Conservation (phyloP, 2,329 filamentous ascomycete genomes). For the Westerdykella aurantiaca region DNA sequence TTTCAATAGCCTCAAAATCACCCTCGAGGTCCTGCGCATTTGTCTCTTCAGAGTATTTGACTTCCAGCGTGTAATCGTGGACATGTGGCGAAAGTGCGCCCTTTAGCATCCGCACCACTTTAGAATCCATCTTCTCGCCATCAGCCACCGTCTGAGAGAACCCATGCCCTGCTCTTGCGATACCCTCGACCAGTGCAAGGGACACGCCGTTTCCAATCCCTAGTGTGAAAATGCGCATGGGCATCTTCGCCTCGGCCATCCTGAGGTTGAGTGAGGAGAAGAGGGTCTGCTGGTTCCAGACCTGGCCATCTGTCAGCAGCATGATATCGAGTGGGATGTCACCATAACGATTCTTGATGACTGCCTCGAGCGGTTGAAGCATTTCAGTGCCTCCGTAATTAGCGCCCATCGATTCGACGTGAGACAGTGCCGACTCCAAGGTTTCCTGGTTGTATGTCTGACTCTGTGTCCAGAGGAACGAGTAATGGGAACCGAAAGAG, state of each 20-base stretch:
- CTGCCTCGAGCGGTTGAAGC: conserved; percentile 42
- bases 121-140: conserved; percentile 61
- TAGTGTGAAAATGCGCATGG: conserved; percentile 52
- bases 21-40: conserved; percentile 33
- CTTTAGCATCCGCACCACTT: conserved; percentile 69
- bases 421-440: conserved; percentile 40
- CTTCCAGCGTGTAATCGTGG: conserved; percentile 57
- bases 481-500: conserved; percentile 53
- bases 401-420: conserved; percentile 41
- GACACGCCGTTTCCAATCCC: conserved; percentile 53
- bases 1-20: conserved; percentile 60
- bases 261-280: conserved; percentile 46
- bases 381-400: conserved; percentile 53
- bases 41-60: conserved; percentile 48
- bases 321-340: conserved; percentile 50
- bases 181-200: conserved; percentile 53
- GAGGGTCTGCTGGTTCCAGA: conserved; percentile 46
- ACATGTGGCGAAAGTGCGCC: conserved; percentile 62
- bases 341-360: conserved; percentile 43
- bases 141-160: conserved; percentile 57
- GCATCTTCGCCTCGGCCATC: conserved; percentile 36
- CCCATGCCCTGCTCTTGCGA: conserved; percentile 54
- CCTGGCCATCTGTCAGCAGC: conserved; percentile 53
- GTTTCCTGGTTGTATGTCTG: conserved; percentile 43
- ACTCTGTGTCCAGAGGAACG: conserved; percentile 47